These are phyloP conservation scores for Penicillium aurantiogriseum DNA, from an alignment of 2,329 filamentous ascomycete species.

Conservation along the genomic window DNA sequence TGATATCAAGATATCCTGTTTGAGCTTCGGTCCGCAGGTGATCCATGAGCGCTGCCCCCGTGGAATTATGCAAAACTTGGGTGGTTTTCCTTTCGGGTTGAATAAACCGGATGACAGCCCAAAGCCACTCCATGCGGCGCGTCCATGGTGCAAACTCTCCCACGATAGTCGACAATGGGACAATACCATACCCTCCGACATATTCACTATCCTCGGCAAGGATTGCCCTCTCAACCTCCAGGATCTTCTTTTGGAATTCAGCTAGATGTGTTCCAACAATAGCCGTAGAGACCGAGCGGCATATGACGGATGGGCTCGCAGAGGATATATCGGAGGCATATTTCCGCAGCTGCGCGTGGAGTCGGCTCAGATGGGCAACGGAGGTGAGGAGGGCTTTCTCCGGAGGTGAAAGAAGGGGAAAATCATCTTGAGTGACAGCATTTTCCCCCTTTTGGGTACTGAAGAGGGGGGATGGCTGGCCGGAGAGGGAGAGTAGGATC, in stretches of 20 bases:
- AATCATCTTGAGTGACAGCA: slow-evolving; percentile 50
- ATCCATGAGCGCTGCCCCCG: slow-evolving; percentile 74
- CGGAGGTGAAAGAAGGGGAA: slow-evolving; percentile 65
- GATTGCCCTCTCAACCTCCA: slow-evolving; percentile 79
- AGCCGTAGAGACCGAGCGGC: slow-evolving; percentile 79
- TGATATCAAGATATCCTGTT: slow-evolving; percentile 86
- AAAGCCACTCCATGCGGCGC: slow-evolving; percentile 80
- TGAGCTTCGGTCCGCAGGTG: slow-evolving; percentile 71
- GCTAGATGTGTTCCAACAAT: slow-evolving; percentile 73
- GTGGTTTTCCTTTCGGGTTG: slow-evolving; percentile 42
- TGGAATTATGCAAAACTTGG: slow-evolving; percentile 46
- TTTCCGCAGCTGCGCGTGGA: slow-evolving; percentile 70
- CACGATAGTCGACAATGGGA: slow-evolving; percentile 82
- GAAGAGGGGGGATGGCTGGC: slow-evolving; percentile 87
- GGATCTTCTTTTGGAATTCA: slow-evolving; percentile 76
- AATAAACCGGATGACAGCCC: slow-evolving; percentile 70
- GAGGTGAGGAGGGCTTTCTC: slow-evolving; percentile 79
- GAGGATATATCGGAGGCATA: slow-evolving; percentile 66
- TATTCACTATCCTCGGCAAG: slow-evolving; percentile 71
- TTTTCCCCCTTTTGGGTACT: slow-evolving; percentile 51
- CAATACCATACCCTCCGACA: slow-evolving; percentile 90
- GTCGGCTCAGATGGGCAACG: slow-evolving; percentile 71
- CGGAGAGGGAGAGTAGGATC: slow-evolving; percentile 92
- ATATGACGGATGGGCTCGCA: slow-evolving; percentile 75
- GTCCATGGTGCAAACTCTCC: slow-evolving; percentile 86